A percentile compares a stretch with the other conserved stretches of the same genome.
Conservation (phyloP, 2,329 filamentous ascomycete species). For the Davidsoniella australis region DNA sequence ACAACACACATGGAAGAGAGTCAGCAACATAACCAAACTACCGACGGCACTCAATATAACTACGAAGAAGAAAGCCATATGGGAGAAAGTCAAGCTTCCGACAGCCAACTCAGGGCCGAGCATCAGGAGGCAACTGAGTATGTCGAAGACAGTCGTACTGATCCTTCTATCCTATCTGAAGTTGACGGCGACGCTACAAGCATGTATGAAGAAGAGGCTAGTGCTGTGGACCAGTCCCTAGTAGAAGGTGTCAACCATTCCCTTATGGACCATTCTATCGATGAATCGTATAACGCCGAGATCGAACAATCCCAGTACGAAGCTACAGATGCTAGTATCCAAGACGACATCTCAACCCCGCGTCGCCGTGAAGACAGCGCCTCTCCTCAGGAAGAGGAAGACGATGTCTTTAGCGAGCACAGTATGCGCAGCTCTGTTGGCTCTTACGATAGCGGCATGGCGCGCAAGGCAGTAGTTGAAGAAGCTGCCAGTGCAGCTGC, state of each 20-base stretch:
- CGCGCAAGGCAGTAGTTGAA: conserved; percentile 15
- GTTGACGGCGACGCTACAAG: background rate
- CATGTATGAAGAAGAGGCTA: background rate
- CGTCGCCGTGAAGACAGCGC: conserved; percentile 15
- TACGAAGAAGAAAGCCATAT: conserved; percentile 1
- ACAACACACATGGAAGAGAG: background rate
- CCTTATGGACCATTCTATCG: conserved; percentile 11
- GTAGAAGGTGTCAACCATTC: conserved; percentile 1
- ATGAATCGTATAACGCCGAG: conserved; percentile 11
- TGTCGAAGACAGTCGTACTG: background rate
- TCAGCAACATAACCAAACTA: background rate
- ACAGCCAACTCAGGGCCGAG: background rate
- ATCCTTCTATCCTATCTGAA: background rate
- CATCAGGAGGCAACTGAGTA: background rate
- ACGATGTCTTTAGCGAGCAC: conserved; percentile 42
- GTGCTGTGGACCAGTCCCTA: too few relatives aligned
- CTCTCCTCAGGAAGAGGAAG: conserved; percentile 33
- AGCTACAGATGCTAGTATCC: conserved; percentile 1
- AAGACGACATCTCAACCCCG: conserved; percentile 2
- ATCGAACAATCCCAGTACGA: conserved; percentile 7
- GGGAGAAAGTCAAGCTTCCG: conserved; percentile 3
- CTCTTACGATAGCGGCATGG: conserved; percentile 26
- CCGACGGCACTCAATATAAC: background rate
- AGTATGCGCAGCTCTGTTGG: conserved; percentile 40
- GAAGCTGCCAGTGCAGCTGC: conserved; percentile 13